phyloP scores from a whole-genome alignment of 2,329 filamentous ascomycete genomes.

The Fusarium albosuccineum region DNA sequence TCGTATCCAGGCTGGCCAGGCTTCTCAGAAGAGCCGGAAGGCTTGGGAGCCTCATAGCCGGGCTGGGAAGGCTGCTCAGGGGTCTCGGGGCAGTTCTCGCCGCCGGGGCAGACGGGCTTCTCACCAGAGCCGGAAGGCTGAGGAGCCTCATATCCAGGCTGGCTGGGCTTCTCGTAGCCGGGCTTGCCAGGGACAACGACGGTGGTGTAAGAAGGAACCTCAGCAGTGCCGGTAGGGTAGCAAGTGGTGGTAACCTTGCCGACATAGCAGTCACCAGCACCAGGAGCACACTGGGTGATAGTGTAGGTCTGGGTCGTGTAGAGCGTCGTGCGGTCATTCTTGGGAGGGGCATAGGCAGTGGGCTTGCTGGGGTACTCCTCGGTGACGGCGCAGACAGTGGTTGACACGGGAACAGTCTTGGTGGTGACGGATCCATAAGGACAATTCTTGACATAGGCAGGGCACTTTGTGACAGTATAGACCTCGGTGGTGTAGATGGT shows the following conservation, averaged over 20 bases:
- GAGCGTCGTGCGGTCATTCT: constrained; percentile 36
- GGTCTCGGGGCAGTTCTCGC: constrained; percentile 8
- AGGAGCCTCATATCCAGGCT: background rate
- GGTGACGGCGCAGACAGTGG: constrained; percentile 37
- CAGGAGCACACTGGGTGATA: constrained; percentile 49
- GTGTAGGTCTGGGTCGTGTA: constrained; percentile 52
- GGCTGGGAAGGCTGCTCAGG: constrained; percentile 23
- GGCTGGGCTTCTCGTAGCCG: constrained; percentile 7
- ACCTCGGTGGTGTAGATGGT: constrained; percentile 43
- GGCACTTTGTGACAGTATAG: constrained; percentile 38
- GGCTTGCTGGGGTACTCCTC: constrained; percentile 33
- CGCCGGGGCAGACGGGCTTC: constrained; percentile 21
- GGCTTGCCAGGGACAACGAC: constrained; percentile 23
- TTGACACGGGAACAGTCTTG: constrained; percentile 35
- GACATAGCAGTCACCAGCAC: constrained; percentile 49
- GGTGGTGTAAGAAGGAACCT: constrained; percentile 47
- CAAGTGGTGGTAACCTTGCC: constrained; percentile 48
- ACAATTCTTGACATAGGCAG: constrained; percentile 50
- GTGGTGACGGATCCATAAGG: no score
- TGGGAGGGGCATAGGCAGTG: constrained; percentile 50
- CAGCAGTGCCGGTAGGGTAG: constrained; percentile 49
- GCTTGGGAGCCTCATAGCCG: background rate
- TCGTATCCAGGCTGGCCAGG: constrained; percentile 5
- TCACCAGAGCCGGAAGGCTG: constrained; percentile 6
- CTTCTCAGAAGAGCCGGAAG: background rate